phyloP scores from a whole-genome alignment of 192 early-diverging fungal species.

The Gonapodya sp. region DNA sequence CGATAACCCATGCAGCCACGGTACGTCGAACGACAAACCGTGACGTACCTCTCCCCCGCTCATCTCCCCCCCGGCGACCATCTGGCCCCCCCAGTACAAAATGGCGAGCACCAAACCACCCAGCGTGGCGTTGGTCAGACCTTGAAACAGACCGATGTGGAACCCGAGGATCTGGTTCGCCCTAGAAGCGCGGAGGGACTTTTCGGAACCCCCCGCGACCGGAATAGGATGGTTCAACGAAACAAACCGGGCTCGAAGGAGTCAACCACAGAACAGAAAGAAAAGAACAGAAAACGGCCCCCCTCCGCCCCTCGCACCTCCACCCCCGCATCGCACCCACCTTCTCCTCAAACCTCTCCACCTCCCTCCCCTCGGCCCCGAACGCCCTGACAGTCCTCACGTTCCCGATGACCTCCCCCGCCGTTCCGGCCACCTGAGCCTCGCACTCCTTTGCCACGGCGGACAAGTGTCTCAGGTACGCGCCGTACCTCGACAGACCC shows the following conservation, averaged over 20 bases:
- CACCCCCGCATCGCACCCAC: not conserved
- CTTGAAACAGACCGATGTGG: slow-evolving; percentile 10
- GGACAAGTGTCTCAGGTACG: slow-evolving; percentile 26
- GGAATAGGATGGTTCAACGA: no score
- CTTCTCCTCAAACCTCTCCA: slow-evolving; percentile 11
- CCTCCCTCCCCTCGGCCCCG: not conserved
- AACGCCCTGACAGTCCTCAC: slow-evolving; percentile 7
- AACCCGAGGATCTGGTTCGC: not conserved
- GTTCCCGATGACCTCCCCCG: slow-evolving; percentile 49
- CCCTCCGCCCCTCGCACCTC: no score
- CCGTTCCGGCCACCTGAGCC: slow-evolving; percentile 54
- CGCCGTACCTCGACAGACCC: not conserved
- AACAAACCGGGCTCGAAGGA: no score
- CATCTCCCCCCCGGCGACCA: slow-evolving; percentile 21
- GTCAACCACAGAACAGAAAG: no score
- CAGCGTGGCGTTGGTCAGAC: slow-evolving; percentile 34
- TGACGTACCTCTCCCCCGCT: slow-evolving; percentile 57
- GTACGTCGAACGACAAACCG: slow-evolving; percentile 35
- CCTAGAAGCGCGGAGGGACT: not conserved
- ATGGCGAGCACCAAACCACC: slow-evolving; percentile 19
- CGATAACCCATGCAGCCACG: not conserved
- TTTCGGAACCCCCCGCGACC: no score
- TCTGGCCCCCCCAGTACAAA: not conserved
- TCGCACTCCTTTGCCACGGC: slow-evolving; percentile 53
- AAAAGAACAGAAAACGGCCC: no score